Base-by-base conservation (phyloP, 208 protist species). In the Leishmania gerbilli region DNA sequence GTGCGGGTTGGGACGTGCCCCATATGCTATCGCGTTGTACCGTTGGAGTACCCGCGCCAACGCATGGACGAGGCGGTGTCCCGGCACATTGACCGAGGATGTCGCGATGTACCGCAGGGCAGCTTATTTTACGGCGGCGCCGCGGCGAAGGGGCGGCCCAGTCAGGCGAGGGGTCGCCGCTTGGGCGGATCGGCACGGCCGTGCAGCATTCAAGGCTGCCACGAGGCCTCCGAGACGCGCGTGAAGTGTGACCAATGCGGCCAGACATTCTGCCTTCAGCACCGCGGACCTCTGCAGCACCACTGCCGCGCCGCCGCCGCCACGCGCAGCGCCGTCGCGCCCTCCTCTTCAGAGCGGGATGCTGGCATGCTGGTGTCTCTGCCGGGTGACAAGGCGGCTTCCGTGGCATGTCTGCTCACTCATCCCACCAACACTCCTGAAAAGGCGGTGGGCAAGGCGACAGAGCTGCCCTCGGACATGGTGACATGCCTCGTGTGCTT, bases 21-120 rank as follows among this genome's bases (percentile, higher is more conserved):
- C 5, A 4, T 95, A 37, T 97, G 93, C 65, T 37, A 72, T 24
- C 79, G 77, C 17, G 77, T 91, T 24, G 93, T 96, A 7, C 87
- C 87, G 56, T 81, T 89, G 13, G 88, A 95, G 85, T 91, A 85
- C 55, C 83, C 86, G 0, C 83, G 85, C 17, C 91, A 97, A 78
- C 47, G 68, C 42, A 53, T 89, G 17, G 89, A 96, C 62, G 92
- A 95, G 77, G 93, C 91, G 0, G 90, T 98, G 27, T 93, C 88
- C 40, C 90, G 84, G 8, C 93, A 98, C 88, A 89, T 97, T 8
- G 93, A 96, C 60, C 81, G 89, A 34, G 88, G 89, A n/a, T 98
- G 92, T 81, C 79, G 82, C 31, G 83, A 88, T 62, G 75, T 85
- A 7, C 53, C 72, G 27, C 82, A 84, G 56, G 24, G 55, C 6